phyloP scores from a whole-genome alignment of 1,284 basidiomycete genomes.

The Rhizoctonia solani region DNA sequence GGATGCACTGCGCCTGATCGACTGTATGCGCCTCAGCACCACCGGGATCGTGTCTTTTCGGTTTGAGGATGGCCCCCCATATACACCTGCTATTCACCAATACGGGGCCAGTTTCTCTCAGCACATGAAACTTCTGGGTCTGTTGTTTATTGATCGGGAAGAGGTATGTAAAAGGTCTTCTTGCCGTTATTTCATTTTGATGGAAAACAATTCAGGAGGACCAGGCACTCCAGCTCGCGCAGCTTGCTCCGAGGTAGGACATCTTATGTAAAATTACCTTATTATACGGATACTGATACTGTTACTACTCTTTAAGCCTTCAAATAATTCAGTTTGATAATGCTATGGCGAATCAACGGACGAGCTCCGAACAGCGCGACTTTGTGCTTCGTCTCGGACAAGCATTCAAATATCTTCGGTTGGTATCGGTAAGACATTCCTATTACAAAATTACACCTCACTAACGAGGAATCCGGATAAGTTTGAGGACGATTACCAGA shows the following conservation, averaged over 20 bases:
- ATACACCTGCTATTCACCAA: not conserved
- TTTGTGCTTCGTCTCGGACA: constrained; percentile 22
- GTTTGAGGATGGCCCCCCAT: constrained; percentile 19
- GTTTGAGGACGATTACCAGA: constrained; percentile 27
- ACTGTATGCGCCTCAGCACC: constrained; percentile 25
- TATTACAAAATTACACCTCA: not conserved
- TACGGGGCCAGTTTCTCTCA: not conserved
- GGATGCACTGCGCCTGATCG: not conserved
- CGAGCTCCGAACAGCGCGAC: constrained; percentile 14
- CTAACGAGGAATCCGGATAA: not conserved
- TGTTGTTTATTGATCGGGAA: constrained; percentile 22
- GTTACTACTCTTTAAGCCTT: not conserved
- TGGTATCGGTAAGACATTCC: not conserved
- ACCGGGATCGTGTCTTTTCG: constrained; percentile 13
- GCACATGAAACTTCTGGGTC: constrained; percentile 11
- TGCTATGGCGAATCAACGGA: constrained; percentile 23
- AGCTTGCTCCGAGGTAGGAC: not conserved
- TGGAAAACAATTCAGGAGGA: constrained; percentile 4
- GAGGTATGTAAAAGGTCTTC: not conserved
- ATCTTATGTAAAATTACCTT: not conserved
- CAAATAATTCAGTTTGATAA: constrained; percentile 25
- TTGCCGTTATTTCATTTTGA: not conserved
- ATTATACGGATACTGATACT: not conserved
- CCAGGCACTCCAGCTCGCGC: constrained; percentile 1
- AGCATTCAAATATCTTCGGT: constrained; percentile 6